A percentile compares a stretch with the other conserved stretches of the same genome.
phyloP scores from a whole-genome alignment of 345 rosid species.

The Eucalyptus grandis region DNA sequence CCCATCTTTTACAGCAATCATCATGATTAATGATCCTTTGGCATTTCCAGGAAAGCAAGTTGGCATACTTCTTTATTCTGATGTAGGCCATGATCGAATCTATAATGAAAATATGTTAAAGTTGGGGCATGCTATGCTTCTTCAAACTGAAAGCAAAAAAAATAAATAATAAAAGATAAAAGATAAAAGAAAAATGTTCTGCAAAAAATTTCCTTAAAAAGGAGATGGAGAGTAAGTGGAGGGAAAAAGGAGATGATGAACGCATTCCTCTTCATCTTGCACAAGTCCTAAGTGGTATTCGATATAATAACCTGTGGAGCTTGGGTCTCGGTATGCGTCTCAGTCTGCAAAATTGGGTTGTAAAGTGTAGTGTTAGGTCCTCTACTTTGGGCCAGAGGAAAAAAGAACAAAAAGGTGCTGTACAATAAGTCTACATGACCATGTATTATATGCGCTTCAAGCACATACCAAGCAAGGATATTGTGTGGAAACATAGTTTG shows the following conservation, averaged over 20 bases:
- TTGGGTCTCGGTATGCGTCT: neutral
- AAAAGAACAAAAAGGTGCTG: neutral
- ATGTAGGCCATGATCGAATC: neutral
- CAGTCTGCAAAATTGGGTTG: neutral
- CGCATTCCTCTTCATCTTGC: neutral
- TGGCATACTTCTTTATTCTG: neutral
- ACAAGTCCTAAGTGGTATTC: neutral
- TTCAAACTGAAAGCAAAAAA: neutral
- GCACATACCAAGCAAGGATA: neutral
- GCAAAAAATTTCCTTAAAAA: neutral
- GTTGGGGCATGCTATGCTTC: neutral
- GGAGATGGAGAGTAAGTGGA: neutral
- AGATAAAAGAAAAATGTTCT: neutral
- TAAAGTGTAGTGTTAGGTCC: neutral
- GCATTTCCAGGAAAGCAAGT: neutral
- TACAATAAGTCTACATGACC: neutral
- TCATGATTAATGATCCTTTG: neutral
- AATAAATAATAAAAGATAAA: neutral
- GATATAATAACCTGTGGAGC: neutral
- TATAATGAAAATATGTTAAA: neutral
- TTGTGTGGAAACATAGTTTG: neutral
- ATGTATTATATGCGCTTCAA: neutral
- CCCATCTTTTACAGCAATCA: neutral
- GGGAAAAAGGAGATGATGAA: neutral
- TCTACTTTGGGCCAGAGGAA: neutral